A percentile compares a stretch with the other conserved stretches of the same genome.
Conservation (phyloP, 495 filamentous ascomycete genomes). For the Aspergillus ellipticus region DNA sequence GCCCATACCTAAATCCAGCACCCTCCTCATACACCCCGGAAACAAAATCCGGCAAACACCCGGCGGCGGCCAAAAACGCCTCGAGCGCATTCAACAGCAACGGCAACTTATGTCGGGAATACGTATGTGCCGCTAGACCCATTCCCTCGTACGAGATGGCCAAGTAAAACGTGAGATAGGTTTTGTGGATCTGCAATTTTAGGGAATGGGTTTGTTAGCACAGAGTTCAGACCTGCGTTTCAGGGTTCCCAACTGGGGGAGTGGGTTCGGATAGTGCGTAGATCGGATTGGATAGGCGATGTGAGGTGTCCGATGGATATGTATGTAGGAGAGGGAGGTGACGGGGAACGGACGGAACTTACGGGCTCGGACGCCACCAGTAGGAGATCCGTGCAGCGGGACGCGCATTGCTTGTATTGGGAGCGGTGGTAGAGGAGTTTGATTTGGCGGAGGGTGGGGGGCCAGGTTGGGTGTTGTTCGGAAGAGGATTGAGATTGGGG, state of each 20-base stretch:
- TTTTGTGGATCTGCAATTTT: conserved; percentile 22
- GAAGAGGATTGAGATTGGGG: not conserved
- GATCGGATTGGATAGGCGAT: no score
- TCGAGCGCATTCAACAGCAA: conserved; percentile 33
- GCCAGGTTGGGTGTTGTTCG: conserved; percentile 30
- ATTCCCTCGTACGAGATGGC: conserved; percentile 44
- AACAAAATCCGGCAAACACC: conserved; percentile 18
- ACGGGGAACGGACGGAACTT: conserved; percentile 8
- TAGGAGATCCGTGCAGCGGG: conserved; percentile 31
- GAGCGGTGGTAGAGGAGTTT: conserved; percentile 36
- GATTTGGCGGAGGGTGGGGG: conserved; percentile 23
- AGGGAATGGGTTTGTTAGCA: no score
- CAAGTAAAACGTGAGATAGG: conserved; percentile 44
- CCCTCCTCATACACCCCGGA: not conserved
- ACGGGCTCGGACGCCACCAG: conserved; percentile 23
- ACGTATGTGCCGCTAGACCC: conserved; percentile 37
- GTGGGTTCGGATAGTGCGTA: no score
- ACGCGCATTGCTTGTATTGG: conserved; percentile 46
- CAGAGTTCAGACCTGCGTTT: no score
- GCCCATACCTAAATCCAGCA: no score
- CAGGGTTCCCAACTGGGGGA: no score
- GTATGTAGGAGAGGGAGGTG: no score
- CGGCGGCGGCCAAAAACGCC: conserved; percentile 23
- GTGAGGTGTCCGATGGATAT: no score
- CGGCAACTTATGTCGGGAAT: conserved; percentile 37